Evolutionary conservation across 2,329 filamentous ascomycete species (phyloP), one percentile per base, ranked within the genome.

Genomic region (Trichoderma sp.): DNA sequence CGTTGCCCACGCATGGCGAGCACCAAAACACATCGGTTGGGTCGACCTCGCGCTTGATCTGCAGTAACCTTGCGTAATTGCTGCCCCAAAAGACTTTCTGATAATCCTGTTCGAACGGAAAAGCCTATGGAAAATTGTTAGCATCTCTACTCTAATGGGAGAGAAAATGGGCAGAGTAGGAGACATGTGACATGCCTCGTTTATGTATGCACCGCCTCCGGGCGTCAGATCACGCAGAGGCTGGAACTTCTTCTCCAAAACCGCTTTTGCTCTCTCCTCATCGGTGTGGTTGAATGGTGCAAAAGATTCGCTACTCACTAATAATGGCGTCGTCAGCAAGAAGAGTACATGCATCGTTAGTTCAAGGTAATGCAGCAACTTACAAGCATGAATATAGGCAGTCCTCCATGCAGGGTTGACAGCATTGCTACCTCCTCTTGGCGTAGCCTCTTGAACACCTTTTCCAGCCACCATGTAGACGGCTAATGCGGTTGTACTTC

Each of bases 351-450:
- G 27, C 4, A 1, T 37, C 2, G 11, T 35, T 2, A 24, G 37
- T 16, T 16, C 13, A 3, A 40, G n/a, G 1, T n/a, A 7, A 21
- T 19, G 21, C 14, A 10, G 19, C 21, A 16, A 47, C 81, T 75
- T 74, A 83, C 84, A 72, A 0, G 77, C 71, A 62, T 84, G 83
- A 3, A 82, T 74, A 21, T 81, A 79, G 0, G 83, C 78, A 14
- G 72, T 81, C 19, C 86, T 79, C 85, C 85, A 89, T 0, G 84
- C 83, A 0, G 85, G 85, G 47, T 83, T 82, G 2, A 85, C 80
- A 0, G 84, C 77, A 35, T 84, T 83, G 53, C 81, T 76, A 0
- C 83, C 83, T 0, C 84, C 84, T 21, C 81, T 75, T 0, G 83
- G 82, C 37, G 76, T 74, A 2, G 82, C 84, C 53, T 85, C 73